phyloP scores from a whole-genome alignment of 768 basidiomycete genomes.

The Pleurotus platypus region DNA sequence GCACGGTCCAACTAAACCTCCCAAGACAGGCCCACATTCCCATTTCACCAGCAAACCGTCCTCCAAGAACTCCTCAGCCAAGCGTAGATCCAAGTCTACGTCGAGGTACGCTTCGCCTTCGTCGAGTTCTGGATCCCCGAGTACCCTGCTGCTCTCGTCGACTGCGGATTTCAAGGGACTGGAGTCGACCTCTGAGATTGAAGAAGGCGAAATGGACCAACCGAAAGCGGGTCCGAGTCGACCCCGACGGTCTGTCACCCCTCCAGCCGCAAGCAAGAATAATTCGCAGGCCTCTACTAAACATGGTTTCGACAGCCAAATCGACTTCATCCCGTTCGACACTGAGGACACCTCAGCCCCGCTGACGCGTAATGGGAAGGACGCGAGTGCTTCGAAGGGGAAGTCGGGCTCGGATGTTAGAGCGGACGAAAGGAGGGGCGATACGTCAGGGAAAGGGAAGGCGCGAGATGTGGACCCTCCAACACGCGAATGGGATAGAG shows the following conservation, averaged over 20 bases:
- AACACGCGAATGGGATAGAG: constrained; percentile 37
- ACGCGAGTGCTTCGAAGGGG: neutral
- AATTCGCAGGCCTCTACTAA: neutral
- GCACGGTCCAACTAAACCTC: too few species aligned
- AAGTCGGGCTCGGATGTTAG: neutral
- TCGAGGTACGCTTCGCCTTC: neutral
- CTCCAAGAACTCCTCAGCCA: neutral
- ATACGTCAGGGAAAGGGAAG: neutral
- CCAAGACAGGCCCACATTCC: too few species aligned
- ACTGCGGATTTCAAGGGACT: too few species aligned
- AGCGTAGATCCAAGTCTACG: neutral
- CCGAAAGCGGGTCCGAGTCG: neutral
- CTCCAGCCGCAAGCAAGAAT: neutral
- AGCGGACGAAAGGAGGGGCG: neutral
- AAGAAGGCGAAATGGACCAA: neutral
- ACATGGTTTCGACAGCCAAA: neutral
- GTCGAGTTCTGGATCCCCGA: neutral
- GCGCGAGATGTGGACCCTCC: neutral
- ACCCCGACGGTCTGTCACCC: neutral
- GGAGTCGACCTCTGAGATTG: neutral
- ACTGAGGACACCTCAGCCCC: neutral
- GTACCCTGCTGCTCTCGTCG: neutral
- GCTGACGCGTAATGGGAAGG: neutral
- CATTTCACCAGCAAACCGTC: neutral
- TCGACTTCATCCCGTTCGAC: neutral